These are phyloP conservation scores for Cercospora berteroae DNA, from an alignment of 2,329 filamentous ascomycete genomes.

Conservation along the genomic window DNA sequence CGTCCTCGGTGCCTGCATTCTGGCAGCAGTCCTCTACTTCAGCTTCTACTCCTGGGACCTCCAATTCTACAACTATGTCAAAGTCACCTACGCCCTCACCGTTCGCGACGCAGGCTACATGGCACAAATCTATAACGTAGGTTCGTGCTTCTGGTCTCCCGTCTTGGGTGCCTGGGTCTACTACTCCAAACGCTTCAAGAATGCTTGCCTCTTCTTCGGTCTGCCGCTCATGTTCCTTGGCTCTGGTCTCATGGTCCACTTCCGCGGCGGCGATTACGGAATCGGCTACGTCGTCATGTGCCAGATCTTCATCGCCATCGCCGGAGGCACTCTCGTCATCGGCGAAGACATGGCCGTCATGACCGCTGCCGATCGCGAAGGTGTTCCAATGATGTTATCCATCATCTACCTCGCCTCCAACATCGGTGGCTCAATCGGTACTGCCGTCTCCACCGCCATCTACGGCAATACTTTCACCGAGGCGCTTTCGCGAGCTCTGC, in stretches of 20 bases:
- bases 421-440: conserved; percentile 33
- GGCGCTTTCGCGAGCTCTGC: conserved; percentile 17
- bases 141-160: conserved; percentile 46
- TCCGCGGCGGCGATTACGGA: conserved; percentile 39
- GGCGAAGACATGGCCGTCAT: conserved; percentile 60
- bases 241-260: conserved; percentile 39
- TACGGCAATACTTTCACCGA: conserved; percentile 36
- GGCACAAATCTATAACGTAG: conserved; percentile 38
- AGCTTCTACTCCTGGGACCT: conserved; percentile 45
- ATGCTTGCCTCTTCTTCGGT: conserved; percentile 38
- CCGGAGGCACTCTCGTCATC: conserved; percentile 55
- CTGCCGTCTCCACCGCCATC: conserved; percentile 28
- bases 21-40: conserved; percentile 46
- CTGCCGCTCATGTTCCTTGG: conserved; percentile 40
- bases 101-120: conserved; percentile 34
- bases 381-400: conserved; percentile 40
- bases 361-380: conserved; percentile 35
- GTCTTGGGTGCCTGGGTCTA: conserved; percentile 51
- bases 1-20: conserved; percentile 48
- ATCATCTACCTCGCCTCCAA: conserved; percentile 36
- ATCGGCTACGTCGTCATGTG: conserved; percentile 56
- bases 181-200: conserved; percentile 51
- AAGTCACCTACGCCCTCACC: conserved; percentile 47
- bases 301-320: conserved; percentile 56
- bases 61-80: conserved; percentile 48